Evolutionary conservation across 208 protist species (phyloP).

Genomic region (Herpetomonas muscarum): DNA sequence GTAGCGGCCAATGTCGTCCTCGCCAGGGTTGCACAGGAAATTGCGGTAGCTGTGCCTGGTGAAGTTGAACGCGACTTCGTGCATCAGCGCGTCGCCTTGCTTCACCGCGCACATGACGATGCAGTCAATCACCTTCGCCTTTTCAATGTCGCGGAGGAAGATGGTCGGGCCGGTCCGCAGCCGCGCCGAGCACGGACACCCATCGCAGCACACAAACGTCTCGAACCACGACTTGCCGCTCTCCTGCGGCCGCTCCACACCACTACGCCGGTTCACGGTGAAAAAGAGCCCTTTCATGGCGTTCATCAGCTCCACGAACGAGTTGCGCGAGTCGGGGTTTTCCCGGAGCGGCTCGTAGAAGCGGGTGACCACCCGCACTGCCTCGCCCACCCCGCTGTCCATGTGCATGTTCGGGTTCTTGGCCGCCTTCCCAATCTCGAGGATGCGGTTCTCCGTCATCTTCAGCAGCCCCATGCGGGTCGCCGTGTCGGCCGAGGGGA

Average conservation of each 20-base stretch:
- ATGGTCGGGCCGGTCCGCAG: slow-evolving; percentile 50
- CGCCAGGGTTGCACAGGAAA: slow-evolving; percentile 48
- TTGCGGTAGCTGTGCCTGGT: slow-evolving; percentile 30
- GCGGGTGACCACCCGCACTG: slow-evolving; percentile 26
- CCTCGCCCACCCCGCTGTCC: slow-evolving; percentile 23
- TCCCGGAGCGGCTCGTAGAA: slow-evolving; percentile 32
- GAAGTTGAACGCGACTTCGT: slow-evolving; percentile 43
- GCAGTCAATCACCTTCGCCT: slow-evolving; percentile 75
- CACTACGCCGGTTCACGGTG: slow-evolving; percentile 40
- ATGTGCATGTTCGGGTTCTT: slow-evolving; percentile 26
- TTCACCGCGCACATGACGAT: slow-evolving; percentile 69
- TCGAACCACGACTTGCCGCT: slow-evolving; percentile 30
- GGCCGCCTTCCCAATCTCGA: slow-evolving; percentile 38
- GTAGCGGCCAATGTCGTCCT: slow-evolving; percentile 43
- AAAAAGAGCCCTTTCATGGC: slow-evolving; percentile 67
- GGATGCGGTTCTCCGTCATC: slow-evolving; percentile 39
- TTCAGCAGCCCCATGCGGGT: slow-evolving; percentile 36
- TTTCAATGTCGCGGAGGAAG: slow-evolving; percentile 71
- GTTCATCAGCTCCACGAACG: slow-evolving; percentile 46
- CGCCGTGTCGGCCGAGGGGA: slow-evolving; percentile 31
- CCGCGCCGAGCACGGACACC: slow-evolving; percentile 56
- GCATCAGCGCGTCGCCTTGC: slow-evolving; percentile 37
- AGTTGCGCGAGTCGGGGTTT: slow-evolving; percentile 31
- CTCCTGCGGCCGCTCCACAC: slow-evolving; percentile 15
- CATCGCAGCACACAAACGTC: slow-evolving; percentile 70